Evolutionary conservation across 768 basidiomycete genomes (phyloP).

Genomic region (Lanmaoa rubissima): DNA sequence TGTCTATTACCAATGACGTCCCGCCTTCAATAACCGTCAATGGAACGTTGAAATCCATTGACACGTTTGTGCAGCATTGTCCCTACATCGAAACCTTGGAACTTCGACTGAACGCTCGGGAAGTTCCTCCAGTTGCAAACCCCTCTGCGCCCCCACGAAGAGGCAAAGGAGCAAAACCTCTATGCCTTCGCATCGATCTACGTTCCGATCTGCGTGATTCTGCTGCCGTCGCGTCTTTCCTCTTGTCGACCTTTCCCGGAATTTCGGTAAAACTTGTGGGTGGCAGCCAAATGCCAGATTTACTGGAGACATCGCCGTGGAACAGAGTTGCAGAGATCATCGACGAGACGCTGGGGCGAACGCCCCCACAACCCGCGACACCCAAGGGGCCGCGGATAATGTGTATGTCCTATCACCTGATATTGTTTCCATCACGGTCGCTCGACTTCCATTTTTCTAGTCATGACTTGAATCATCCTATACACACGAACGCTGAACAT

Average conservation of each 20-base stretch:
- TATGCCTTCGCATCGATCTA: slow-evolving; percentile 10
- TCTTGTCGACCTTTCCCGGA: slow-evolving; percentile 10
- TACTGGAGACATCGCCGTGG: slow-evolving; percentile 20
- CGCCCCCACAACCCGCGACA: slow-evolving; percentile 1
- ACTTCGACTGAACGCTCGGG: slow-evolving; percentile 19
- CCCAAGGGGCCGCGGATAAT: slow-evolving; percentile 11
- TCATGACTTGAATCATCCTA: slow-evolving; percentile 7
- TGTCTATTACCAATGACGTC: slow-evolving; percentile 16
- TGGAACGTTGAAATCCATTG: slow-evolving; percentile 10
- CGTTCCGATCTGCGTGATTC: slow-evolving; percentile 23
- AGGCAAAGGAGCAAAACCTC: slow-evolving; percentile 1
- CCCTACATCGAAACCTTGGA: slow-evolving; percentile 16
- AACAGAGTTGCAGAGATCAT: slow-evolving; percentile 19
- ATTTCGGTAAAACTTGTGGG: slow-evolving; percentile 7
- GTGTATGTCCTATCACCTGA: slow-evolving; percentile 12
- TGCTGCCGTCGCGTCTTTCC: slow-evolving; percentile 14
- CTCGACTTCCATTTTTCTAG: neutral
- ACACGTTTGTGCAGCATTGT: slow-evolving; percentile 12
- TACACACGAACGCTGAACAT: neutral
- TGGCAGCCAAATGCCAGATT: slow-evolving; percentile 2
- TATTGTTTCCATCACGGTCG: neutral
- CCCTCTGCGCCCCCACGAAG: neutral
- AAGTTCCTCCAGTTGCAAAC: slow-evolving; percentile 5
- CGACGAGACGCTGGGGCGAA: slow-evolving; percentile 14
- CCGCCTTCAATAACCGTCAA: slow-evolving; percentile 5